A percentile compares a stretch with the other conserved stretches of the same genome.
Conservation (phyloP, 192 early-diverging fungal species). For the Jimgerdemannia lactiflua region DNA sequence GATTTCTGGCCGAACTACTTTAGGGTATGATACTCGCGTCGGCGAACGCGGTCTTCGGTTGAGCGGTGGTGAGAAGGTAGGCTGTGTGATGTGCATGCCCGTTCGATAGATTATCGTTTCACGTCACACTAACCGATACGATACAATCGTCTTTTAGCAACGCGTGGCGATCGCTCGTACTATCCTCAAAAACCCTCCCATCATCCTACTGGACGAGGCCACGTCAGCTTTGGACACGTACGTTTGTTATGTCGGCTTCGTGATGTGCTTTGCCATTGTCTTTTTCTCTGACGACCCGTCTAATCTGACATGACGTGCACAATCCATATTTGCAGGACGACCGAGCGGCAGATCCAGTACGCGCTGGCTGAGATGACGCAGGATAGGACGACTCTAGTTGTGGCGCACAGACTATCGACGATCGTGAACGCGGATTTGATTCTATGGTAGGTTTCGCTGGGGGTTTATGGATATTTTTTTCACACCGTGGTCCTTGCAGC, state of each 20-base stretch:
- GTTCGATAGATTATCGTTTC: slow-evolving; percentile 7
- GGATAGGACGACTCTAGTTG: slow-evolving; percentile 83
- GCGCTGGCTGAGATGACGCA: slow-evolving; percentile 73
- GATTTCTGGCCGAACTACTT: too few relatives aligned
- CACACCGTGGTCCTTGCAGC: too few relatives aligned
- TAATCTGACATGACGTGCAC: background rate
- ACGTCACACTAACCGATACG: slow-evolving; percentile 16
- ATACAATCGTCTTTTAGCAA: slow-evolving; percentile 49
- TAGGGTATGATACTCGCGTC: slow-evolving; percentile 55
- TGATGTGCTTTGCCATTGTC: background rate
- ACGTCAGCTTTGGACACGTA: slow-evolving; percentile 86
- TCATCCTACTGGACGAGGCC: slow-evolving; percentile 86
- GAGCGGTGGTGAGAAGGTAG: slow-evolving; percentile 84
- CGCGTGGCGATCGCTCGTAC: slow-evolving; percentile 85
- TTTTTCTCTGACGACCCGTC: slow-evolving; percentile 1
- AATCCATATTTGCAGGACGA: slow-evolving; percentile 19
- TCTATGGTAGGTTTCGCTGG: slow-evolving; percentile 45
- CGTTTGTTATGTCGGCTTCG: slow-evolving; percentile 17
- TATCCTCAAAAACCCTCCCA: slow-evolving; percentile 62
- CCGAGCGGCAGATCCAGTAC: slow-evolving; percentile 78
- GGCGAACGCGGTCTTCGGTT: slow-evolving; percentile 76
- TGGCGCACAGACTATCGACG: slow-evolving; percentile 85
- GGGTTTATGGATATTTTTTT: too few relatives aligned
- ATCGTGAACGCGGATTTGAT: slow-evolving; percentile 85
- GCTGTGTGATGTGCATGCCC: too few relatives aligned